Base-by-base conservation (phyloP, 2,329 filamentous ascomycete genomes). In the Onygena corvina region DNA sequence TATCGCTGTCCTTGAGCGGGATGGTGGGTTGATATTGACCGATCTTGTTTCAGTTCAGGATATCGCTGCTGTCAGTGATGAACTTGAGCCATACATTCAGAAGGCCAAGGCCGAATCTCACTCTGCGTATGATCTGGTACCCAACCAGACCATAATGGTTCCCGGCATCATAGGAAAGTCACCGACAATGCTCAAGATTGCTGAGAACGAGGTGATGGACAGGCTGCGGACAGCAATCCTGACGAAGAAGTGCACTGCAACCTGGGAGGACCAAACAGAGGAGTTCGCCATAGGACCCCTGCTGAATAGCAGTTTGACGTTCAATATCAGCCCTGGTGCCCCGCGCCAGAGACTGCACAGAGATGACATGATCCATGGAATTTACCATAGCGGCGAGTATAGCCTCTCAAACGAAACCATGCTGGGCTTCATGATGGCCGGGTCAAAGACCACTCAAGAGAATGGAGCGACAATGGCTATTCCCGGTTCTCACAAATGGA, bases 401-500 rank as follows among this genome's bases (percentile, higher is more conserved):
- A 45, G n/a, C 40, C 21, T 45, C 5, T 48, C 57, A 66, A 55
- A 64, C 66, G 3, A 35, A 36, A 60, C 64, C 12, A 64, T 68
- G 63, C 57, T 67, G 5, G 65, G 64, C 12, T 67, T 65, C 44
- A 60, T 65, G n/a, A 63, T 61, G 2, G 65, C 68, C 1, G 52
- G 66, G 49, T 67, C 64, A 3, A 68, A 62, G 56, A 69, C 66
- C 0, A 69, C 66, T 1, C 61, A 59, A 14, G 64, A 67, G 33
- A 71, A 71, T 38, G 68, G 68, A 0, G 67, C 67, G 1, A 71
- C 68, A 0, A 56, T 67, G n/a, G 64, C 62, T 1, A 70, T 70
- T 33, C 68, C 67, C 0, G 61, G 63, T 4, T 67, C 62, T 8
- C 68, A 71, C 51, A 57, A 67, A 3, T 71, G 68, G 68, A 65